Percentiles rank a stretch among this genome's conserved stretches.
These are phyloP conservation scores for Penicillium sp. DNA, from an alignment of 2,329 filamentous ascomycete species.

Conservation along the genomic window DNA sequence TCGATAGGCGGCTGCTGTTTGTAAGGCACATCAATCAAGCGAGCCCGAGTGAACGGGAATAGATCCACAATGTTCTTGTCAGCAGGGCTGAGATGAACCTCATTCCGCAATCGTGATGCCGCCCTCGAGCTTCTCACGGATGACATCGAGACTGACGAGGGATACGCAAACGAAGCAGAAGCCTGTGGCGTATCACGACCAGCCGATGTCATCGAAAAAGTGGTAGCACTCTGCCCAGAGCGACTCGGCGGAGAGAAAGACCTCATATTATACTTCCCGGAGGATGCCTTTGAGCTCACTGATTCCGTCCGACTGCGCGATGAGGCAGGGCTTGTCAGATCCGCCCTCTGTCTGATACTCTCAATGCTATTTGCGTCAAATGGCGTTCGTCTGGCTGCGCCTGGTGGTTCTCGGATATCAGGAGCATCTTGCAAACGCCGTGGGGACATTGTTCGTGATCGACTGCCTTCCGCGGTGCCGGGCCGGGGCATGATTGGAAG, in stretches of 20 bases:
- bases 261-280: conserved; percentile 40
- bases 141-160: conserved; percentile 47
- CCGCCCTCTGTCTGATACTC: conserved; percentile 59
- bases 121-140: conserved; percentile 43
- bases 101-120: conserved; percentile 72
- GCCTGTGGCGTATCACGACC: conserved; percentile 35
- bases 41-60: conserved; percentile 79
- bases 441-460: conserved; percentile 26
- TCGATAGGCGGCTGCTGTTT: conserved; percentile 62
- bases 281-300: conserved; percentile 56
- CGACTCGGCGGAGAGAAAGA: conserved; percentile 42
- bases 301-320: conserved; percentile 61
- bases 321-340: conserved; percentile 66
- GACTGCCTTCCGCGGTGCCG: conserved; percentile 70
- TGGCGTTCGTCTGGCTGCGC: conserved; percentile 65
- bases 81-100: conserved; percentile 74
- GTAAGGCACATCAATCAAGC: conserved; percentile 79
- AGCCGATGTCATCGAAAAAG: conserved; percentile 44
- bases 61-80: conserved; percentile 71
- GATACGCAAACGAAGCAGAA: conserved; percentile 45
- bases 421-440: conserved; percentile 36
- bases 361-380: conserved; percentile 66
- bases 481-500: conserved; percentile 74
- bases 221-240: conserved; percentile 45
- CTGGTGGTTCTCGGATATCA: conserved; percentile 70